Percentiles rank a stretch among this genome's conserved stretches.
Conservation (phyloP, 2,329 filamentous ascomycete genomes). For the Fusarium fujikuroi region DNA sequence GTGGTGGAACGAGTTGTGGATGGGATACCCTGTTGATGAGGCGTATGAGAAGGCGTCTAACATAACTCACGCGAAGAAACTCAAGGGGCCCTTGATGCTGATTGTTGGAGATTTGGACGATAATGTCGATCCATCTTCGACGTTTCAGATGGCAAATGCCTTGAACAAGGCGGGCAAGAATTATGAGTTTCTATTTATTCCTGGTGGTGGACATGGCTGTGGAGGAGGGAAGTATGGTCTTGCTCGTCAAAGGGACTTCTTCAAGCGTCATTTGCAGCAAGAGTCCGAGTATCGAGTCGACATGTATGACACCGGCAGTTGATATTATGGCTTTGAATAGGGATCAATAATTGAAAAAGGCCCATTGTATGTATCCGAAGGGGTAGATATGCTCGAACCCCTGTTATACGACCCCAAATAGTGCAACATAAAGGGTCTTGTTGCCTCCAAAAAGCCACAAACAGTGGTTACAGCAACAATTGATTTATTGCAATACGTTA, state of each 20-base stretch:
- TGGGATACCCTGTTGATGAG: constrained; percentile 48
- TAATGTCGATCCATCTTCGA: constrained; percentile 47
- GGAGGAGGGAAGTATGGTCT: constrained; percentile 29
- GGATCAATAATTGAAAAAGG: background rate
- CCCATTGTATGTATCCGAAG: background rate
- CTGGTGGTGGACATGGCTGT: constrained; percentile 36
- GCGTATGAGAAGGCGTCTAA: constrained; percentile 45
- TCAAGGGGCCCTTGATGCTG: constrained; percentile 44
- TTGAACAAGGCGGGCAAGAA: constrained; percentile 45
- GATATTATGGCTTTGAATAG: background rate
- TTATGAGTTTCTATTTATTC: constrained; percentile 45
- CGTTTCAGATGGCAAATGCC: constrained; percentile 43
- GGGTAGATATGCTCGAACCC: background rate
- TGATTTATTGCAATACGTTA: background rate
- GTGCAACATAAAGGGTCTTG: constrained; percentile 27
- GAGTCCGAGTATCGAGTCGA: constrained; percentile 3
- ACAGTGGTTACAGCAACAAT: background rate
- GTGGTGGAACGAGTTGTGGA: constrained; percentile 49
- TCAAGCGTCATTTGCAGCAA: constrained; percentile 25
- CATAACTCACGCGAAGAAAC: constrained; percentile 43
- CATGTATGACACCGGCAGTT: background rate
- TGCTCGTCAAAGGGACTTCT: constrained; percentile 34
- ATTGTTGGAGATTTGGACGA: constrained; percentile 45
- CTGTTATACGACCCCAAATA: constrained; percentile 10
- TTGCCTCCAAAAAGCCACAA: background rate